A percentile compares a stretch with the other conserved stretches of the same genome.
These are phyloP conservation scores for Pestalotiopsis sp. DNA, from an alignment of 2,329 filamentous ascomycete genomes.

Conservation along the genomic window DNA sequence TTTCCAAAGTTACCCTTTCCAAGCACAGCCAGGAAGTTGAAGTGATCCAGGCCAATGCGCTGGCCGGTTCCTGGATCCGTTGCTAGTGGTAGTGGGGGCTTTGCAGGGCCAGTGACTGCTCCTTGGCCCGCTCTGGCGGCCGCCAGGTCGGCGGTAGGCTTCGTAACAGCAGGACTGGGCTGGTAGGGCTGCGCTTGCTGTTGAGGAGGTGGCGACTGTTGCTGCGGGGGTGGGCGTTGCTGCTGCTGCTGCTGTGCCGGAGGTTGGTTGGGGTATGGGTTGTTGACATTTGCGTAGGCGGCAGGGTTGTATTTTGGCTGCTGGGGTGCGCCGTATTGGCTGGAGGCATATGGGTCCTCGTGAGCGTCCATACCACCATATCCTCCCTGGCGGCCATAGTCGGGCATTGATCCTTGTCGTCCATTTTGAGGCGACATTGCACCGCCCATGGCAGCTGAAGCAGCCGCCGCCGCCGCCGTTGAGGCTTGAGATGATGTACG, in stretches of 20 bases:
- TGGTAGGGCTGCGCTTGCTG: conserved; percentile 33
- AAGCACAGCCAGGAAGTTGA: conserved; percentile 97
- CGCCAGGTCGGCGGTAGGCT: conserved; percentile 37
- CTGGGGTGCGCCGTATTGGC: conserved; percentile 29
- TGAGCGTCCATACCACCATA: conserved; percentile 27
- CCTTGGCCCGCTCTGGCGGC: conserved; percentile 32
- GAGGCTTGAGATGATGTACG: conserved; percentile 51
- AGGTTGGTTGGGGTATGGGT: conserved; percentile 38
- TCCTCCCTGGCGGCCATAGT: conserved; percentile 33
- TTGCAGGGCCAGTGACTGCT: conserved; percentile 32
- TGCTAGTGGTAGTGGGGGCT: conserved; percentile 68
- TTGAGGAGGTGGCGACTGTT: conserved; percentile 28
- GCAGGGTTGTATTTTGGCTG: conserved; percentile 75
- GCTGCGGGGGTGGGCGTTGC: conserved; percentile 36
- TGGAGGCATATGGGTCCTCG: conserved; percentile 29
- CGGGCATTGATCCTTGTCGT: conserved; percentile 25
- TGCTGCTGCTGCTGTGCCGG: conserved; percentile 43
- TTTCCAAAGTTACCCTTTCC: conserved; percentile 99
- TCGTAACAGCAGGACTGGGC: conserved; percentile 29
- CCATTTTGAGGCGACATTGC: conserved; percentile 35
- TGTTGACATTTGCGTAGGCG: conserved; percentile 67
- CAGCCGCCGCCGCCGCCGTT: conserved; percentile 56
- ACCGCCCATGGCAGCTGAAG: conserved; percentile 57
- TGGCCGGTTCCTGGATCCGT: conserved; percentile 73
- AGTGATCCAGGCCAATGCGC: conserved; percentile 94